Evolutionary conservation across 179 eudicot genomes (phyloP), one percentile per base, ranked within the genome.

Genomic region (Amaranthus tricolor): DNA sequence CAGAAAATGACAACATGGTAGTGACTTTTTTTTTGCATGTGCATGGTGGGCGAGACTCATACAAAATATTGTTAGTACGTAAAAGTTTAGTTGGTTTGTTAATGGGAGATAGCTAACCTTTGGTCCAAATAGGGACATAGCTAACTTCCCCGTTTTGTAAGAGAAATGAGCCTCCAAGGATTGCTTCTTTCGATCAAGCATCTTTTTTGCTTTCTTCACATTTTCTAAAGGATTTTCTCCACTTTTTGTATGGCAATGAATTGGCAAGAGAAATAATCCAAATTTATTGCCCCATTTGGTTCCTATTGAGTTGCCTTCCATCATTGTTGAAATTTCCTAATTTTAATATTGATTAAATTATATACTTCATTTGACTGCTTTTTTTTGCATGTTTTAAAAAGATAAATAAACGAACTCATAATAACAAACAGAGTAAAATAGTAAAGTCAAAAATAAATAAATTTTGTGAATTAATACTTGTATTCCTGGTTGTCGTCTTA

Each of bases 241-340:
- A 58, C 62, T 57, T 45, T 24, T 66, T 52, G 57, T 78, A 45
- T 83, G 88, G 55, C 86, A 91, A 63, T 85, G 80, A 66, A 88
- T 62, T 4, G 96, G 92, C 54, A 91, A 73, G 6, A 85, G 73
- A 50, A 91, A 68, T 74, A 83, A 80, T 19, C 94, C 94, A 24
- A 89, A 82, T 81, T 87, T 82, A 79, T 89, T 91, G n/a, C 94
- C 94, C 88, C 89, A 89, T 10, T 82, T 71, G 13, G 76, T 60
- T 76, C 82, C 76, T 14, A 31, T 31, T 31, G 87, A 80, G 5
- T 82, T 79, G 60, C 73, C 73, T 49, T 72, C 71, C 89, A 84
- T 84, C 79, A 88, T 59, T 51, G 82, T 76, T 6, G 85, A 71
- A 48, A 85, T 14, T 12, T 90, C 95, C 97, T 88, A 44, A 15